Percentiles rank a stretch among this genome's conserved stretches.
These are phyloP conservation scores for Seiridium cupressi DNA, from an alignment of 2,329 filamentous ascomycete species.

Conservation along the genomic window DNA sequence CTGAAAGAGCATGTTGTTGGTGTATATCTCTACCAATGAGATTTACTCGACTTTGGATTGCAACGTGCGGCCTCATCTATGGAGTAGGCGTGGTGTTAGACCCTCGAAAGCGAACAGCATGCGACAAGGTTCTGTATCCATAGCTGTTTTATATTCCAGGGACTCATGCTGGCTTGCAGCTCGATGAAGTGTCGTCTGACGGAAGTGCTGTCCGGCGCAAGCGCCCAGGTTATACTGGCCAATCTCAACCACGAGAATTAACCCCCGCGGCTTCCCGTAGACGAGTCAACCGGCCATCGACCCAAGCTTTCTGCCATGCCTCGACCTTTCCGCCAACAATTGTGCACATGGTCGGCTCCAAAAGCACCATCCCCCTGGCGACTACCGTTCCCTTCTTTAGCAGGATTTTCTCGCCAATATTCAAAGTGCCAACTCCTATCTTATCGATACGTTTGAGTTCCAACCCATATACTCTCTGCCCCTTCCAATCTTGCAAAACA, in stretches of 20 bases:
- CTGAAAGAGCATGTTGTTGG: no score
- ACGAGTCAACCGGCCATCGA: constrained; percentile 65
- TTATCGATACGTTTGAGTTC: constrained; percentile 68
- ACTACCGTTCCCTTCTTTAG: constrained; percentile 64
- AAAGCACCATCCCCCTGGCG: constrained; percentile 73
- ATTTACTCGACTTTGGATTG: no score
- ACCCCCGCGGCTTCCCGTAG: constrained; percentile 60
- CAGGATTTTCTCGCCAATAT: constrained; percentile 80
- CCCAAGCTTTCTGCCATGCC: constrained; percentile 75
- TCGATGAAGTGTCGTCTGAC: no score
- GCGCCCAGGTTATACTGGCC: not conserved
- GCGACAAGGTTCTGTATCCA: no score
- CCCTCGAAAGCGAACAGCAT: no score
- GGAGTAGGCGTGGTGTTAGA: no score
- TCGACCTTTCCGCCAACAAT: constrained; percentile 89
- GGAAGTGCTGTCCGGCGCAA: not conserved
- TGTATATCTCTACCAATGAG: no score
- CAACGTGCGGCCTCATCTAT: no score
- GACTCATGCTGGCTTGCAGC: no score
- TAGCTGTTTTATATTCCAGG: no score
- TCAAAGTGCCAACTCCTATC: constrained; percentile 61
- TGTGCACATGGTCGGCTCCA: constrained; percentile 67
- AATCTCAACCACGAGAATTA: constrained; percentile 14
- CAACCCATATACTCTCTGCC: constrained; percentile 67
- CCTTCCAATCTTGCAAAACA: constrained; percentile 76